A percentile compares a stretch with the other conserved stretches of the same genome.
phyloP scores from a whole-genome alignment of 2,329 filamentous ascomycete species.

The Microcera coccophila region DNA sequence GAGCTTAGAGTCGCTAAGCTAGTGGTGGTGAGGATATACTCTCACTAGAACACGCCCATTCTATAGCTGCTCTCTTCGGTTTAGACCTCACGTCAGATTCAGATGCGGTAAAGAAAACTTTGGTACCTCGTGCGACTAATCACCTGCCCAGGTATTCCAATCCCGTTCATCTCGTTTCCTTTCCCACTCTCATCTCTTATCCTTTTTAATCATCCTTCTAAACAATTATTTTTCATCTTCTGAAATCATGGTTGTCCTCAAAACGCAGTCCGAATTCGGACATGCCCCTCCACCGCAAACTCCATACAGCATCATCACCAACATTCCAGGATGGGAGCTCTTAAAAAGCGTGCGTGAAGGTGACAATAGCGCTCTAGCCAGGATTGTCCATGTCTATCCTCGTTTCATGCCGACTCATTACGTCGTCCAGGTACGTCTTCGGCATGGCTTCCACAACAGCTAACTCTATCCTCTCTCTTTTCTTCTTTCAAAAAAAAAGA shows the following conservation, averaged over 20 bases:
- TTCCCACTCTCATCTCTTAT: too few species aligned
- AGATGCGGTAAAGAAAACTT: too few species aligned
- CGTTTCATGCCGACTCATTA: constrained; percentile 42
- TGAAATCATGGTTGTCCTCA: constrained; percentile 33
- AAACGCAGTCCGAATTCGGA: constrained; percentile 39
- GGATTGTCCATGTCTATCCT: constrained; percentile 43
- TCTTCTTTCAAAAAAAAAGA: neutral
- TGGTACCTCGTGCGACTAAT: too few species aligned
- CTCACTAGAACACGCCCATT: too few species aligned
- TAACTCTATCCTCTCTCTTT: neutral
- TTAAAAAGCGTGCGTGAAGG: constrained; percentile 40
- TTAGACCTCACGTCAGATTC: too few species aligned
- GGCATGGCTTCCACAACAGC: too few species aligned
- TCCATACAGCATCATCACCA: constrained; percentile 45
- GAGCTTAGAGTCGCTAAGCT: too few species aligned
- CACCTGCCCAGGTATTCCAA: too few species aligned
- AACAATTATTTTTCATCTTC: neutral
- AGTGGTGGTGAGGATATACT: too few species aligned
- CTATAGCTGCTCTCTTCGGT: too few species aligned
- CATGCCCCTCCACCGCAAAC: constrained; percentile 45
- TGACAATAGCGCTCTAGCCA: constrained; percentile 33
- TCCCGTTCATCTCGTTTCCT: neutral
- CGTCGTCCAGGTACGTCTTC: constrained; percentile 30
- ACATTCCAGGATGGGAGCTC: constrained; percentile 42
- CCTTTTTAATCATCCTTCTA: too few species aligned